These are phyloP conservation scores for Microcyclospora pomicola DNA, from an alignment of 2,329 filamentous ascomycete species.

Conservation along the genomic window DNA sequence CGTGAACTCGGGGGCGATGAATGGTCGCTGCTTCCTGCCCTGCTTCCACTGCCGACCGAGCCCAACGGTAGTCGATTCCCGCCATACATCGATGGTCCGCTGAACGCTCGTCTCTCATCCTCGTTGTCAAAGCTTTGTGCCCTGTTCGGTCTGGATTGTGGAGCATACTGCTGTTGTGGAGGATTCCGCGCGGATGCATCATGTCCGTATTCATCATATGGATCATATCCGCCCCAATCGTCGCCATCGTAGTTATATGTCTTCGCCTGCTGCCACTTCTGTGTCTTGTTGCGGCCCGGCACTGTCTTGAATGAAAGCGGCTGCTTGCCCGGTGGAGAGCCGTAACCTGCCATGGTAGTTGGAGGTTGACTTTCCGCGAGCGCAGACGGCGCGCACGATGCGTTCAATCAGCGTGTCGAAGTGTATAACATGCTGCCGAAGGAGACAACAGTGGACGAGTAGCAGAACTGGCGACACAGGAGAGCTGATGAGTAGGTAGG, in stretches of 20 bases:
- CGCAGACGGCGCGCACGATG: no score
- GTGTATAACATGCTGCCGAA: background rate
- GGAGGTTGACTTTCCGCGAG: background rate
- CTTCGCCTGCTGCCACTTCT: conserved; percentile 90
- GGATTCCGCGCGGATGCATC: conserved; percentile 32
- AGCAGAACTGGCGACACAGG: background rate
- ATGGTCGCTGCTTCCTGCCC: conserved; percentile 6
- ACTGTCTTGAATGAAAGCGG: conserved; percentile 62
- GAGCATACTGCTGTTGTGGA: conserved; percentile 28
- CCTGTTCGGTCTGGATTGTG: conserved; percentile 15
- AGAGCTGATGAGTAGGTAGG: background rate
- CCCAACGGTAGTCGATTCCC: background rate
- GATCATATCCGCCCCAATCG: conserved; percentile 66
- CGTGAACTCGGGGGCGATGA: conserved; percentile 8
- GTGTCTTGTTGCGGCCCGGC: conserved; percentile 77
- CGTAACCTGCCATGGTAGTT: conserved; percentile 10
- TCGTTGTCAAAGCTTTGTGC: conserved; percentile 42
- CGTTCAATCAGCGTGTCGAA: background rate
- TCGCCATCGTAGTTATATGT: conserved; percentile 78
- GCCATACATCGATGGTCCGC: conserved; percentile 7
- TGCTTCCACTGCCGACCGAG: conserved; percentile 4
- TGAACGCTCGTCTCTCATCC: conserved; percentile 39
- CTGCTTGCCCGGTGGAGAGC: conserved; percentile 16
- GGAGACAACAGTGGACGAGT: background rate
- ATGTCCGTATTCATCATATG: conserved; percentile 43